A percentile compares a stretch with the other conserved stretches of the same genome.
These are phyloP conservation scores for Athelia sp. DNA, from an alignment of 1,284 basidiomycete genomes.

Conservation along the genomic window DNA sequence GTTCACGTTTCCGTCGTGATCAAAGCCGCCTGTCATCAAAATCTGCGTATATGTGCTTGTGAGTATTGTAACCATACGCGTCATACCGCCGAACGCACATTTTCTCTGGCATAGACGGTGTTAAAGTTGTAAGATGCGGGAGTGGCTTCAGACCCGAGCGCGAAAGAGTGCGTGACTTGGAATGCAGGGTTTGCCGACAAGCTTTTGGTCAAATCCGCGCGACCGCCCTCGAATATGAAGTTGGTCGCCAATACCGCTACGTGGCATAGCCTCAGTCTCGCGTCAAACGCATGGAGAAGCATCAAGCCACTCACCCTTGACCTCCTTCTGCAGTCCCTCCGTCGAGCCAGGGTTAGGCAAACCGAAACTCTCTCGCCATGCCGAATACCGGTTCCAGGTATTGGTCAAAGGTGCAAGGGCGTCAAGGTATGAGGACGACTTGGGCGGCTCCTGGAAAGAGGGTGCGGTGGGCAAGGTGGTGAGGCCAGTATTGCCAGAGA, in stretches of 20 bases:
- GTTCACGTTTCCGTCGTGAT: slow-evolving; percentile 89
- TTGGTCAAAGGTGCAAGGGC: slow-evolving; percentile 54
- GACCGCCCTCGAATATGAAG: slow-evolving; percentile 95
- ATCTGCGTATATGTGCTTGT: slow-evolving; percentile 41
- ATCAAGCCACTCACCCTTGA: slow-evolving; percentile 59
- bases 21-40: slow-evolving; percentile 91
- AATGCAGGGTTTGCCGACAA: slow-evolving; percentile 93
- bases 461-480: slow-evolving; percentile 24
- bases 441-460: slow-evolving; percentile 9
- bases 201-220: slow-evolving; percentile 94
- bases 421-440: slow-evolving; percentile 24
- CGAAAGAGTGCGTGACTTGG: slow-evolving; percentile 97
- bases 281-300: slow-evolving; percentile 6
- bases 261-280: slow-evolving; percentile 4
- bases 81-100: slow-evolving; percentile 39
- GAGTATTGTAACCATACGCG: slow-evolving; percentile 11
- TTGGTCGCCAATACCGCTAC: slow-evolving; percentile 75
- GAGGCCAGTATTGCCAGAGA: slow-evolving; percentile 30
- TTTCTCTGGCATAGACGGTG: slow-evolving; percentile 86
- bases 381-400: slow-evolving; percentile 67
- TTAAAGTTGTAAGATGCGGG: slow-evolving; percentile 91
- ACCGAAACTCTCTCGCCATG: slow-evolving; percentile 77
- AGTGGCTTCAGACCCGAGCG: slow-evolving; percentile 73
- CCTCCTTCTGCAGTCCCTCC: slow-evolving; percentile 89
- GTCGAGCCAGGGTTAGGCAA: slow-evolving; percentile 86